Evolutionary conservation across 139 green algal genomes (phyloP).

Genomic region (Micractinium sp.): DNA sequence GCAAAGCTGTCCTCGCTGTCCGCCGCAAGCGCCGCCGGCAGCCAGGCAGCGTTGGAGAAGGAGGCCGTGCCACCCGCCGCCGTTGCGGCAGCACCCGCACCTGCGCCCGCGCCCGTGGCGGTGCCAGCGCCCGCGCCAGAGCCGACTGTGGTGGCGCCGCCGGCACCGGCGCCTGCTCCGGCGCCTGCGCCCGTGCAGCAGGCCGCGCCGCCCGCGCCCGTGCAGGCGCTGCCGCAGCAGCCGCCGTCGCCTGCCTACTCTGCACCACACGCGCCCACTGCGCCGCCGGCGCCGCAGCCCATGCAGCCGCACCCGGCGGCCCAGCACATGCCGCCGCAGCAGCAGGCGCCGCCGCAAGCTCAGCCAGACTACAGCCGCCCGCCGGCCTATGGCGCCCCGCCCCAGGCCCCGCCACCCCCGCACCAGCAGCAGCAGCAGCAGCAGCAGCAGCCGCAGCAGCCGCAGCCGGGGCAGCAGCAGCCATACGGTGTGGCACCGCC

Average conservation of each 20-base stretch:
- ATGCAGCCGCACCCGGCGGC: not conserved
- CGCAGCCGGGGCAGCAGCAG: not conserved
- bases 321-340: not conserved
- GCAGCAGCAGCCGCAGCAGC: not conserved
- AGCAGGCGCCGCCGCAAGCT: not conserved
- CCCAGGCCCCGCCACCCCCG: not conserved
- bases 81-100: not conserved
- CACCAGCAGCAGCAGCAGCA: not conserved
- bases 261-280: not conserved
- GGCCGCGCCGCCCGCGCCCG: not conserved
- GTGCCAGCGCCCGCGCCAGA: not conserved
- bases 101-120: not conserved
- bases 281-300: slow-evolving; percentile 10
- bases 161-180: slow-evolving; percentile 7
- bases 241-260: slow-evolving; percentile 11
- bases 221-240: not conserved
- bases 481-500: not conserved
- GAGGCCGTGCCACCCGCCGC: not conserved
- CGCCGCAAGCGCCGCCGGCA: not conserved
- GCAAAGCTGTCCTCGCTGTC: slow-evolving; percentile 41
- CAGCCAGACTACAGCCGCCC: not conserved
- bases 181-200: not conserved
- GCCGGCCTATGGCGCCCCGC: not conserved
- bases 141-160: not conserved
- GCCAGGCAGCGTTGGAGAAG: not conserved